phyloP scores from a whole-genome alignment of 768 basidiomycete genomes.

The Calocera viscosa region DNA sequence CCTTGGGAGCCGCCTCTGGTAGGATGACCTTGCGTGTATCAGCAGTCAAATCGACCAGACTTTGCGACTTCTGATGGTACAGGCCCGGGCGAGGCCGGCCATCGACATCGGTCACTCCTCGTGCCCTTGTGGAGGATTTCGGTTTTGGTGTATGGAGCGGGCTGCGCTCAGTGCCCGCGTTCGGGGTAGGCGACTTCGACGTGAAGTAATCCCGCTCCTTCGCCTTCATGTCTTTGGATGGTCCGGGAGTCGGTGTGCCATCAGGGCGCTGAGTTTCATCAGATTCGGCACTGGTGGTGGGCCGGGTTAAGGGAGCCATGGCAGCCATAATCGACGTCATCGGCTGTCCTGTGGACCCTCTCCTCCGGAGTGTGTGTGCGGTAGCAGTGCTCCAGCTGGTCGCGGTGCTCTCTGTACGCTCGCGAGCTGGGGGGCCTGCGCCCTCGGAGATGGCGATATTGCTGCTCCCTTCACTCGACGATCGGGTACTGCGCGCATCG shows the following conservation, averaged over 20 bases:
- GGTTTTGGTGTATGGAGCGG: neutral
- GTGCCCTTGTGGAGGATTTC: neutral
- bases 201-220: slow-evolving; percentile 1
- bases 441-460: neutral
- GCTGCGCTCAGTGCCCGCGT: neutral
- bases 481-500: neutral
- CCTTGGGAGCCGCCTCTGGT: slow-evolving; percentile 14
- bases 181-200: neutral
- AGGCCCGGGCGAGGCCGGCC: slow-evolving; percentile 13
- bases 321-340: neutral
- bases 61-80: slow-evolving; percentile 18
- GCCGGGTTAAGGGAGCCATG: neutral
- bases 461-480: slow-evolving; percentile 2
- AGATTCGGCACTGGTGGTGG: neutral
- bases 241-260: neutral
- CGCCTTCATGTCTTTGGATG: neutral
- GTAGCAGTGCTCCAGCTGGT: neutral
- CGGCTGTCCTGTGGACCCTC: neutral
- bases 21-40: slow-evolving; percentile 13
- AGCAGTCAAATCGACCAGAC: slow-evolving; percentile 17
- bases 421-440: neutral
- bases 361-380: neutral
- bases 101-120: neutral
- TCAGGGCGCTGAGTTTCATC: neutral
- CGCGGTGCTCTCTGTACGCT: neutral